Evolutionary conservation across 306 rosid genomes (phyloP).

Genomic region (Oemleria cerasiformis): DNA sequence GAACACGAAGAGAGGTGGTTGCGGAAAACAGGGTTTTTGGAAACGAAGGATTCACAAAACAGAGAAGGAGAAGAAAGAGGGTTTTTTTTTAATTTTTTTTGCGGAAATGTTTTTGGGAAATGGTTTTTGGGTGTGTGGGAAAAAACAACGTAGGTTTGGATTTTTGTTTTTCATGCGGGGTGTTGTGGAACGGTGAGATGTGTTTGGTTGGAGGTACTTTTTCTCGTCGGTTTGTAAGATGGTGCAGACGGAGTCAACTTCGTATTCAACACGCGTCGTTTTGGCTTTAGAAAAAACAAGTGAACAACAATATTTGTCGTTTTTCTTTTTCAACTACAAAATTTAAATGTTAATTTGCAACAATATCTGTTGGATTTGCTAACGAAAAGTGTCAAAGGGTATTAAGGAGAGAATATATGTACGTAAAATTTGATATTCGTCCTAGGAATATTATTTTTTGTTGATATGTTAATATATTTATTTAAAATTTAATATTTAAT

Average conservation of each 20-base stretch:
- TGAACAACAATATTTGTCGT: neutral
- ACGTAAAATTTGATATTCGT: too few relatives aligned
- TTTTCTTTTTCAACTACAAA: neutral
- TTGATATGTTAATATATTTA: too few relatives aligned
- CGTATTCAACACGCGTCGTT: neutral
- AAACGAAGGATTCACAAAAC: neutral
- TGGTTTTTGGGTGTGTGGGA: neutral
- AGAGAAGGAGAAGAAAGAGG: neutral
- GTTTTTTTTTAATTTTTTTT: neutral
- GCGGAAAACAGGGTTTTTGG: constrained; percentile 8
- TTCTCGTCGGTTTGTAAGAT: neutral
- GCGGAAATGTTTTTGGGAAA: neutral
- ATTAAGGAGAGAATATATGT: too few relatives aligned
- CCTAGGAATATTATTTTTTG: too few relatives aligned
- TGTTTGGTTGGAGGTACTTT: neutral
- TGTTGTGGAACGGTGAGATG: neutral
- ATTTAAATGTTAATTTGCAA: too few relatives aligned
- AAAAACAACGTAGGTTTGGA: neutral
- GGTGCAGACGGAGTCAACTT: constrained; percentile 4
- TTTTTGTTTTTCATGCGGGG: neutral
- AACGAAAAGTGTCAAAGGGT: too few relatives aligned
- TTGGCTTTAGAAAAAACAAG: neutral
- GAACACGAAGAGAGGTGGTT: neutral
- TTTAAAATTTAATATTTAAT: too few relatives aligned
- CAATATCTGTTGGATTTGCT: too few relatives aligned